Conservation (phyloP, 352 stramenopile species). For the Pythium insidiosum region DNA sequence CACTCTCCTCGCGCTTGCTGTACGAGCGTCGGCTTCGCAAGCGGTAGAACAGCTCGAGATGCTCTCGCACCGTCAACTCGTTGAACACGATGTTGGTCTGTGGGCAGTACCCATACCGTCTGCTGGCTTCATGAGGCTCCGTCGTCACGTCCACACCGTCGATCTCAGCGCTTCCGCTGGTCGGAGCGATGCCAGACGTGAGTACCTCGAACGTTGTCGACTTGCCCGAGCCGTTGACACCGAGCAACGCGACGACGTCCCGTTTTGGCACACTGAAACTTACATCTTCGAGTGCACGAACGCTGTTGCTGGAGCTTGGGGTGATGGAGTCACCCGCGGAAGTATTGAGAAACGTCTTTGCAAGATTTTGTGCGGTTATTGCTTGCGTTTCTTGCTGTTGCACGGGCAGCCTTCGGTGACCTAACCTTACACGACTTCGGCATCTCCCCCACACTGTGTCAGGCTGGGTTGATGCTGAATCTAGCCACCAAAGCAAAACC, state of each 20-base stretch:
- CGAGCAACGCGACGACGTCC: constrained; percentile 90
- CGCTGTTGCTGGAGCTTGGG: too few species aligned
- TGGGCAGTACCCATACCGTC: constrained; percentile 71
- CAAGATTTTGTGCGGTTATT: too few species aligned
- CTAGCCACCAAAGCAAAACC: too few species aligned
- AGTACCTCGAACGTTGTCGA: constrained; percentile 96
- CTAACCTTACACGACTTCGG: too few species aligned
- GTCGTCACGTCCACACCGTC: constrained; percentile 50
- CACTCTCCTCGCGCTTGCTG: constrained; percentile 16
- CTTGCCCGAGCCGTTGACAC: constrained; percentile 94
- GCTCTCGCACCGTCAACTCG: constrained; percentile 63
- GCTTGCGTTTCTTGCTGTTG: too few species aligned
- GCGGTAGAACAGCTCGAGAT: constrained; percentile 63
- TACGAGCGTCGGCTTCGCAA: constrained; percentile 28
- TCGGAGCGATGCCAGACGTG: constrained; percentile 87
- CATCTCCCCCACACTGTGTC: too few species aligned
- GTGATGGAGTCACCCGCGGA: too few species aligned
- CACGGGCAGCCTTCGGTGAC: too few species aligned
- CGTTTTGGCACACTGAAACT: constrained; percentile 78
- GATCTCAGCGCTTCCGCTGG: constrained; percentile 42
- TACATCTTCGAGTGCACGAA: too few species aligned
- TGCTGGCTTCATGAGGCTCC: constrained; percentile 37
- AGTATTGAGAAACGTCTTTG: too few species aligned
- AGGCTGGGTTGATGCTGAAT: too few species aligned
- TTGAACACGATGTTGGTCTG: constrained; percentile 73